Conservation (phyloP, 345 rosid genomes). For the Gossypium anomalum region DNA sequence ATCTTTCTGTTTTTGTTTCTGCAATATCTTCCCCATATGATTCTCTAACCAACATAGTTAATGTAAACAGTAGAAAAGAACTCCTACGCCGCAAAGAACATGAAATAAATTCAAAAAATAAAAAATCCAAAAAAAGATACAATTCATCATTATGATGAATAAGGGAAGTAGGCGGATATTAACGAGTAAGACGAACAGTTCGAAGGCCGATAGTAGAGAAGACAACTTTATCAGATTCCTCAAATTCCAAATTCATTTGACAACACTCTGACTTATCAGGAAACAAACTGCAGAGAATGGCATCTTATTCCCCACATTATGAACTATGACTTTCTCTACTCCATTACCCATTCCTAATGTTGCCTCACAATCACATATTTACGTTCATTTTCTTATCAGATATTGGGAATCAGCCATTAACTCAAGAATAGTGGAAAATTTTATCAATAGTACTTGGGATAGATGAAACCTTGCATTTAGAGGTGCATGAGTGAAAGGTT, state of each 20-base stretch:
- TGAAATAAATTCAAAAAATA: background rate
- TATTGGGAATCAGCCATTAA: background rate
- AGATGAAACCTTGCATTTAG: conserved; percentile 51
- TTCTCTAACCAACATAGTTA: conserved; percentile 9
- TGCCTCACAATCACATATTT: conserved; percentile 23
- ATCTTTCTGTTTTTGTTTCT: conserved; percentile 50
- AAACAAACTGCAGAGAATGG: conserved; percentile 56
- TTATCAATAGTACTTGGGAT: conserved; percentile 44
- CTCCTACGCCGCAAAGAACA: background rate
- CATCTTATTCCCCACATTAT: conserved; percentile 57
- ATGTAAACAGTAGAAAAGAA: background rate
- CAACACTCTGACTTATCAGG: conserved; percentile 51
- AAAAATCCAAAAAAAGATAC: conserved; percentile 42
- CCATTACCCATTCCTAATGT: conserved; percentile 54
- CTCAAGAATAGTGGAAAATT: background rate
- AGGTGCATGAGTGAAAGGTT: conserved; percentile 43
- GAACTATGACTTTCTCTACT: conserved; percentile 39
- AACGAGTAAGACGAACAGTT: conserved; percentile 68
- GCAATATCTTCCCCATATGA: conserved; percentile 15
- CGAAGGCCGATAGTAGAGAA: conserved; percentile 69
- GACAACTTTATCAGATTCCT: conserved; percentile 61
- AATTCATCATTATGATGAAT: conserved; percentile 34
- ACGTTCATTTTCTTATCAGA: background rate
- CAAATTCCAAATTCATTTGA: conserved; percentile 64
- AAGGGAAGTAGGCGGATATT: conserved; percentile 25